Evolutionary conservation across 768 basidiomycete species (phyloP), one percentile per base, ranked within the genome.

Genomic region (Phlebiopsis flavidoalba): DNA sequence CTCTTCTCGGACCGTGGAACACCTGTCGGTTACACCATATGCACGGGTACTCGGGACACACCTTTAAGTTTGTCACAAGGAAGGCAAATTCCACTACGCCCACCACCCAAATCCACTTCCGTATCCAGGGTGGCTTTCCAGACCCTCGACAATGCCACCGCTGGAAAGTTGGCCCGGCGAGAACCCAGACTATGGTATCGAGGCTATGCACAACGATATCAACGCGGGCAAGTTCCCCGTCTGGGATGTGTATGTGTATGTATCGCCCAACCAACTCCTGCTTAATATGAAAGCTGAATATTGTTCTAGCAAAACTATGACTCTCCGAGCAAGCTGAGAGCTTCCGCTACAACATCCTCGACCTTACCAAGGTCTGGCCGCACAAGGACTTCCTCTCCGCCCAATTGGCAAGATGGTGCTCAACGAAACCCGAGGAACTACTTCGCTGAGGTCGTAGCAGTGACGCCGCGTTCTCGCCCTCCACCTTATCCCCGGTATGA

Each of bases 381-480:
- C 95, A 98, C 72, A 74, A 75, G 54, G 83, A 94, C 8, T 94
- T 81, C 76, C 95, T n/a, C 80, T 97, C 64, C 88, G 93, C 65
- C 88, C 86, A 46, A 75, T 98, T 65, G 95, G 95, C 68, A 93
- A 87, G 71, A 77, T 97, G 59, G 88, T 91, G 21, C 81, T 92
- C 64, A 82, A 92, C 72, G 81, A 89, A 89, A 90, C 69, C 78
- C 81, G 19, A 78, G 87, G 71, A 93, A 93, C 77, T 97, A 93
- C 83, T 97, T 97, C 61, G 87, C 93, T 54, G 95, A 98, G 77
- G 87, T 95, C 50, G 95, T n/a, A 98, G 74, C 94, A 98, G 82
- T n/a, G n/a, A n/a, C n/a, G 79, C 76, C 61, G 94, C 94, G 2
- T 95, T 93, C 80, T 84, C 93, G 19, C 95, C 95, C 0, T 89